Conservation (phyloP, 2,329 filamentous ascomycete species). For the Lecanoromycetidae sp. region DNA sequence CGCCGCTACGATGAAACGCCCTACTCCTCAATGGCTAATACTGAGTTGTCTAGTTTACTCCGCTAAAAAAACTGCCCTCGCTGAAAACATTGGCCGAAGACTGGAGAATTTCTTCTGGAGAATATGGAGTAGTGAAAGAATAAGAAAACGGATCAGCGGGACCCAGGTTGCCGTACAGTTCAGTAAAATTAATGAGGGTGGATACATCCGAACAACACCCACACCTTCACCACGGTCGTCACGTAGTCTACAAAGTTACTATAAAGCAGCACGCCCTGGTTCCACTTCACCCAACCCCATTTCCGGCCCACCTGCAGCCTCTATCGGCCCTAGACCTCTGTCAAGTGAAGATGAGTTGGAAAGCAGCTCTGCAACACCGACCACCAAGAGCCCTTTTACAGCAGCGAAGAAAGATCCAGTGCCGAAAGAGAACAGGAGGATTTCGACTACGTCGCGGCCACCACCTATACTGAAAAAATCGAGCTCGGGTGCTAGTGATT, state of each 20-base stretch:
- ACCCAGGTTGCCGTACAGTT: slow-evolving; percentile 33
- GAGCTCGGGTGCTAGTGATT: slow-evolving; percentile 16
- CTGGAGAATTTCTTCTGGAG: slow-evolving; percentile 44
- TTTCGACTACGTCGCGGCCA: slow-evolving; percentile 6
- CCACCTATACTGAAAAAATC: slow-evolving; percentile 32
- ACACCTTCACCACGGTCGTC: slow-evolving; percentile 16
- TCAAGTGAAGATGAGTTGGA: background rate
- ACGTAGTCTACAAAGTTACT: slow-evolving; percentile 5
- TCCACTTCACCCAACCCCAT: background rate
- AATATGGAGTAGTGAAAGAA: slow-evolving; percentile 34
- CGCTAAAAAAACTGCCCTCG: slow-evolving; percentile 32
- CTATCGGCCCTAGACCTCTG: background rate
- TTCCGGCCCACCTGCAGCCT: background rate
- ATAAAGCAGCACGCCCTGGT: slow-evolving; percentile 2
- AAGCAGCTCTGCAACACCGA: slow-evolving; percentile 5
- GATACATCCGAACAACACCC: slow-evolving; percentile 19
- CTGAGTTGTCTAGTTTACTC: slow-evolving; percentile 31
- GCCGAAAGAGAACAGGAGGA: background rate
- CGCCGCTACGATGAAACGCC: too few relatives aligned
- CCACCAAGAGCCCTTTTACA: slow-evolving; percentile 4
- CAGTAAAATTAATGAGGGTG: slow-evolving; percentile 30
- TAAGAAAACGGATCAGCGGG: slow-evolving; percentile 29
- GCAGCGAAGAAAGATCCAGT: background rate
- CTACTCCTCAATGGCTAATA: too few relatives aligned
- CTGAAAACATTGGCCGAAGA: slow-evolving; percentile 30